These are phyloP conservation scores for Alternaria postmessia DNA, from an alignment of 2,329 filamentous ascomycete species.

Conservation along the genomic window DNA sequence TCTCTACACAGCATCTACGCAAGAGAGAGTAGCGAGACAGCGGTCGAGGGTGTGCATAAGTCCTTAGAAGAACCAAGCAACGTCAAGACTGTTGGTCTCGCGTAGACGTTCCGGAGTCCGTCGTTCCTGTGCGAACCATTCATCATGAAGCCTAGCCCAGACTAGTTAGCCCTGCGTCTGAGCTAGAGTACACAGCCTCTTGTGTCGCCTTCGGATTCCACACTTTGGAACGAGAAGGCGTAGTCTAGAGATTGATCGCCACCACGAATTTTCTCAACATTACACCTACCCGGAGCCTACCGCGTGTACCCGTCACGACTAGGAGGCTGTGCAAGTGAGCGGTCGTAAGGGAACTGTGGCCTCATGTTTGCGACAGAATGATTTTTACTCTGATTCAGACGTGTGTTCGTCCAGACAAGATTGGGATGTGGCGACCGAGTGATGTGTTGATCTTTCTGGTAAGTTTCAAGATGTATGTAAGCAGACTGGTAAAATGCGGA, in stretches of 20 bases:
- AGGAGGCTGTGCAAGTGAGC: not conserved
- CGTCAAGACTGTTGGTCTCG: slow-evolving; percentile 4
- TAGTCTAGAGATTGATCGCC: not conserved
- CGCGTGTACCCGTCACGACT: not conserved
- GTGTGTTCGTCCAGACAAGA: not conserved
- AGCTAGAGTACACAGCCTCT: slow-evolving; percentile 20
- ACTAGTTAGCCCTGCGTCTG: slow-evolving; percentile 4
- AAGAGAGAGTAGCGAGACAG: not conserved
- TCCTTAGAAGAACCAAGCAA: not conserved
- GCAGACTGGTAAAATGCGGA: no score
- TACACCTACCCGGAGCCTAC: not conserved
- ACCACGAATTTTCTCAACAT: not conserved
- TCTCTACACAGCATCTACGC: not conserved
- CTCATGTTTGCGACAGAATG: not conserved
- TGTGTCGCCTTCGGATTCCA: slow-evolving; percentile 6
- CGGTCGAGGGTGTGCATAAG: not conserved
- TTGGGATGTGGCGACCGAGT: not conserved
- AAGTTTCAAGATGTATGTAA: no score
- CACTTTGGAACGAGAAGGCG: not conserved
- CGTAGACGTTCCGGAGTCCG: slow-evolving; percentile 1
- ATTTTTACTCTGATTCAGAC: not conserved
- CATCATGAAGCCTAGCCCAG: slow-evolving; percentile 1
- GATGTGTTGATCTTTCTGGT: not conserved
- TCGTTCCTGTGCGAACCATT: slow-evolving; percentile 4
- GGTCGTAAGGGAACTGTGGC: not conserved